Evolutionary conservation across 495 filamentous ascomycete genomes (phyloP).

Genomic region (Xylaria nigripes): DNA sequence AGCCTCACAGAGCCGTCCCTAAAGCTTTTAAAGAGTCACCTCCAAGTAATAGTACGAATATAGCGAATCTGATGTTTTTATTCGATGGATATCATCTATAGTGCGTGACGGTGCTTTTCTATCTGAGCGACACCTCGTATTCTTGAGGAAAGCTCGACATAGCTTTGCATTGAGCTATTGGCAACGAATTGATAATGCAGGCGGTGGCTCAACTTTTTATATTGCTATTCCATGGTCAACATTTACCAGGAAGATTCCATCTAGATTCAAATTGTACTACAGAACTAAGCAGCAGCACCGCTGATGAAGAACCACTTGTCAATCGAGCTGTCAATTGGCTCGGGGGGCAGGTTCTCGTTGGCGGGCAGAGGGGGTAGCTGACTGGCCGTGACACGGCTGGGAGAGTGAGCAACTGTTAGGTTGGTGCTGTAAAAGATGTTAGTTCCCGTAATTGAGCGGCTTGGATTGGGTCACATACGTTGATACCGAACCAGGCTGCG

Average conservation of each 20-base stretch:
- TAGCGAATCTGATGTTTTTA: too few species aligned
- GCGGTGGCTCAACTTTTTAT: neutral
- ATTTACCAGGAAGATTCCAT: conserved; percentile 15
- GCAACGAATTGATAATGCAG: neutral
- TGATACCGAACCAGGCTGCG: conserved; percentile 62
- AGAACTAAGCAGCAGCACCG: conserved; percentile 74
- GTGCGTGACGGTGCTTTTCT: neutral
- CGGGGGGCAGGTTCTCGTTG: conserved; percentile 68
- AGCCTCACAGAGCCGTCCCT: neutral
- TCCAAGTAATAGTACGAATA: too few species aligned
- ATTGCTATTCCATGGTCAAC: neutral
- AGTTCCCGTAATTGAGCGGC: conserved; percentile 18
- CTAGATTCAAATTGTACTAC: conserved; percentile 2
- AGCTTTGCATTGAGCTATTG: neutral
- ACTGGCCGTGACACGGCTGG: conserved; percentile 52
- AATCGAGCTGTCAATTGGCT: conserved; percentile 89
- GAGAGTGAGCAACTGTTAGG: conserved; percentile 60
- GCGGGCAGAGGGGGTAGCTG: conserved; percentile 64
- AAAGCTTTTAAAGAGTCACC: too few species aligned
- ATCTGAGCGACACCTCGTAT: neutral
- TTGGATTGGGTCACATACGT: conserved; percentile 53
- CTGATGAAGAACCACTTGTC: conserved; percentile 99
- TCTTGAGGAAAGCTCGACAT: neutral
- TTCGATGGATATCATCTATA: too few species aligned
- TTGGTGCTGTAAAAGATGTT: conserved; percentile 57